Conservation (phyloP, 805 yeast genomes). For the Kluyveromyces dobzhanskii region DNA sequence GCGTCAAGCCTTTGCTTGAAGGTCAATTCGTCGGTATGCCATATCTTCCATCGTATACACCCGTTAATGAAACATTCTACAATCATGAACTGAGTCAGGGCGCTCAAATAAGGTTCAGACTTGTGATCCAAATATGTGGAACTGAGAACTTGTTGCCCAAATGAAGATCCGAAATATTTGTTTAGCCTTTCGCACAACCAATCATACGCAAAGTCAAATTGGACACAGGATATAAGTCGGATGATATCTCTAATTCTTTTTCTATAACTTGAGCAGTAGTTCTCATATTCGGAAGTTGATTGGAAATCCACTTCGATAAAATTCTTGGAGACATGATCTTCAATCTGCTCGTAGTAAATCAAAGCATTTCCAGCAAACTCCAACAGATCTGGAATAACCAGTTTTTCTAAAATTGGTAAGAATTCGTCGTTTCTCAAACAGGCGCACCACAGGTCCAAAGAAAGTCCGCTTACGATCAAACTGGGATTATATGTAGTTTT, state of each 20-base stretch:
- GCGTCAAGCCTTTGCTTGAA: slow-evolving; percentile 44
- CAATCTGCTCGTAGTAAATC: slow-evolving; percentile 62
- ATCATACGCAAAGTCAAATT: slow-evolving; percentile 68
- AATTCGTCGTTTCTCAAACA: slow-evolving; percentile 75
- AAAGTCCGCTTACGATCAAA: slow-evolving; percentile 80
- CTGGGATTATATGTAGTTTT: slow-evolving; percentile 79
- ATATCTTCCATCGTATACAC: slow-evolving; percentile 88
- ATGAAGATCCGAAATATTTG: slow-evolving; percentile 57
- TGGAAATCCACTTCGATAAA: slow-evolving; percentile 84
- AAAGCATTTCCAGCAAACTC: slow-evolving; percentile 73
- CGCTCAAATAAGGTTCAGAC: slow-evolving; percentile 63
- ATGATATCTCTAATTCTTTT: slow-evolving; percentile 86
- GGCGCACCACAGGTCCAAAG: slow-evolving; percentile 91
- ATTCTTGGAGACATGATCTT: slow-evolving; percentile 53
- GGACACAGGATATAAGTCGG: slow-evolving; percentile 76
- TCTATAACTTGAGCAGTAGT: slow-evolving; percentile 72
- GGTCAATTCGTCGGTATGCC: slow-evolving; percentile 53
- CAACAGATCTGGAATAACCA: slow-evolving; percentile 53
- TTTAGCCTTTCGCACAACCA: slow-evolving; percentile 77
- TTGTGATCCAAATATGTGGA: slow-evolving; percentile 45
- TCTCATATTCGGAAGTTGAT: slow-evolving; percentile 66
- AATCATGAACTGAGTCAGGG: slow-evolving; percentile 73
- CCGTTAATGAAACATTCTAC: slow-evolving; percentile 90
- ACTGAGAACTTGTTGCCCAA: slow-evolving; percentile 58
- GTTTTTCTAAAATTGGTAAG: slow-evolving; percentile 38